Percentiles rank a stretch among this genome's conserved stretches.
phyloP scores from a whole-genome alignment of 805 yeast species.

The Kodamaea jinghongensis region DNA sequence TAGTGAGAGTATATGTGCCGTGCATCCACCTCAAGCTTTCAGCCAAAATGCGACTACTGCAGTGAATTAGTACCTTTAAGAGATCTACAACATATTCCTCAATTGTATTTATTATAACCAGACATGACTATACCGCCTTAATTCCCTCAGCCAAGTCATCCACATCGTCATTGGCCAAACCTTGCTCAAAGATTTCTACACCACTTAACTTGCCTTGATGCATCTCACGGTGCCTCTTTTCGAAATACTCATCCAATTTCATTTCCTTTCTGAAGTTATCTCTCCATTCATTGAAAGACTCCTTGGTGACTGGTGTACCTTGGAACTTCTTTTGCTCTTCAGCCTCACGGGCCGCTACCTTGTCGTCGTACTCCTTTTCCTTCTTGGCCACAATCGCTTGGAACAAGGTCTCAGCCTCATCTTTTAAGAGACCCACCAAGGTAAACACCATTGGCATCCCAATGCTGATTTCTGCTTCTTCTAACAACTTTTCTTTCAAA shows the following conservation, averaged over 20 bases:
- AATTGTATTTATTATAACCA: too few species aligned
- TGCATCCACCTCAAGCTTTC: too few species aligned
- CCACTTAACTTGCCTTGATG: slow-evolving; percentile 84
- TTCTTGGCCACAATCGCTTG: slow-evolving; percentile 50
- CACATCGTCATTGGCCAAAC: slow-evolving; percentile 63
- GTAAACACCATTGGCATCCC: slow-evolving; percentile 95
- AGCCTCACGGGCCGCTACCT: slow-evolving; percentile 61
- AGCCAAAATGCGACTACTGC: too few species aligned
- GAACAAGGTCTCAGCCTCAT: slow-evolving; percentile 70
- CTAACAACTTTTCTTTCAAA: slow-evolving; percentile 41
- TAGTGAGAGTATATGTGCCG: too few species aligned
- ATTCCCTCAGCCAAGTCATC: slow-evolving; percentile 17
- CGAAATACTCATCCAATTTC: slow-evolving; percentile 61
- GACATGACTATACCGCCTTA: not conserved
- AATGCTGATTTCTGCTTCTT: slow-evolving; percentile 70
- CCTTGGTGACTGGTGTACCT: slow-evolving; percentile 87
- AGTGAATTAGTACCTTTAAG: too few species aligned
- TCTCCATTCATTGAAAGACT: slow-evolving; percentile 75
- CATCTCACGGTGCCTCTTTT: slow-evolving; percentile 49
- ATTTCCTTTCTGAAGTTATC: slow-evolving; percentile 64
- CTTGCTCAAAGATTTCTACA: slow-evolving; percentile 83
- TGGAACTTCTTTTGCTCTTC: slow-evolving; percentile 86
- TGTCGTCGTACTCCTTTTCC: slow-evolving; percentile 59
- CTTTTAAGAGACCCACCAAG: slow-evolving; percentile 72
- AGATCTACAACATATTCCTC: too few species aligned